Base-by-base conservation (phyloP, 2,329 filamentous ascomycete genomes). In the Penicillium sp. region DNA sequence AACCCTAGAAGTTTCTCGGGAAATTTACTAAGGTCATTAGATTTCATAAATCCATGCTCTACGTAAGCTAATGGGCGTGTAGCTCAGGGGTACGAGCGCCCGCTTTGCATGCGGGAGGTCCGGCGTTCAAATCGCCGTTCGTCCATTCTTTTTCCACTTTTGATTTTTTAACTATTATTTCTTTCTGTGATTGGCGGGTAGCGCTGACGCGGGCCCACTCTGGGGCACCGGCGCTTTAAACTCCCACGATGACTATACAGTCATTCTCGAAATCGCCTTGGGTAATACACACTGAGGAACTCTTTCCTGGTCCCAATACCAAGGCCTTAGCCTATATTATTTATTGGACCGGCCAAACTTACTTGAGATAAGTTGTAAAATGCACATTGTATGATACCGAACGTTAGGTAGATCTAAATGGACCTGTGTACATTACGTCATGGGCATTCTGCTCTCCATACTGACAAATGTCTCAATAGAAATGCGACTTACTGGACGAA, bases 61-160 rank as follows among this genome's bases (percentile, higher is more conserved):
- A 20, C 20, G 9, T 10, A 38, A 38, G 35, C 20, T 24, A 20
- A n/a, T n/a, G 48, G 48, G 48, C 48, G 48, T 50, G 43, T 50
- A 45, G 43, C 48, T 44, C 42, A 50, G 48, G 43, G 44, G 48
- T 42, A 45, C 44, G 42, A 44, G 48, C 43, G 48, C 39, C 44
- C 48, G 48, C 48, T 50, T 50, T 50, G 48, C 48, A 50, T 50
- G 48, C 48, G 48, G 44, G 39, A 50, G 43, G 42, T 50, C 48
- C 43, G 48, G 48, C 48, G 48, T 50, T 50, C 48, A 43, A 50
- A 45, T 50, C 48, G 48, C 48, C 48, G 43, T 50, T 50, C 48
- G 48, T 50, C 48, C 48, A 50, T 50, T 27, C 44, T 49, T 44
- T 30, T n/a, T n/a, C n/a, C n/a, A n/a, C n/a, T n/a, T n/a, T n/a